phyloP scores from a whole-genome alignment of 192 early-diverging fungal species.

The Geosiphon pyriformis region DNA sequence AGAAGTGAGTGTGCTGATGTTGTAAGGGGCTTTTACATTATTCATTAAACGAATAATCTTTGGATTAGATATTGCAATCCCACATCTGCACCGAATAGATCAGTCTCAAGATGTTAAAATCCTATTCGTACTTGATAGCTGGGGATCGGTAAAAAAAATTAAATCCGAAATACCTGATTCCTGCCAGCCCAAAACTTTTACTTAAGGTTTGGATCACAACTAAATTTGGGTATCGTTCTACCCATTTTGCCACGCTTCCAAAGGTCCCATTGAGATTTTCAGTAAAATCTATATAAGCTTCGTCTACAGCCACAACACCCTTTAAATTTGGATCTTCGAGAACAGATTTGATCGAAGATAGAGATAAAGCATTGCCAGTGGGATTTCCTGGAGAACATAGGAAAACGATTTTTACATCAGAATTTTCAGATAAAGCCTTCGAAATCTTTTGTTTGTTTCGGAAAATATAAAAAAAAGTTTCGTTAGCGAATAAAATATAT shows the following conservation, averaged over 20 bases:
- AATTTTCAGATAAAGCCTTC: slow-evolving; percentile 57
- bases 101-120: background rate
- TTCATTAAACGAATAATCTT: slow-evolving; percentile 87
- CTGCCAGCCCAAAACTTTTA: slow-evolving; percentile 98
- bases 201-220: slow-evolving; percentile 97
- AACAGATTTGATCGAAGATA: slow-evolving; percentile 61
- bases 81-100: slow-evolving; percentile 52
- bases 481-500: too few species aligned
- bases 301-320: slow-evolving; percentile 95
- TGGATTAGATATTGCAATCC: slow-evolving; percentile 74
- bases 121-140: too few species aligned
- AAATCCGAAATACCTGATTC: slow-evolving; percentile 63
- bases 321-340: slow-evolving; percentile 63
- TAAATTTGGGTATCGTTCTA: slow-evolving; percentile 82
- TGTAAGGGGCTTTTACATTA: slow-evolving; percentile 99
- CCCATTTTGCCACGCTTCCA: slow-evolving; percentile 75
- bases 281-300: slow-evolving; percentile 98
- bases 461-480: too few species aligned
- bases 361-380: slow-evolving; percentile 76
- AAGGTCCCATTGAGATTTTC: slow-evolving; percentile 46
- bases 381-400: slow-evolving; percentile 99
- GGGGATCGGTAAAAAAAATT: background rate
- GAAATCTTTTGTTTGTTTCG: slow-evolving; percentile 45
- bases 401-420: slow-evolving; percentile 84
- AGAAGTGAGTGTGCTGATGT: slow-evolving; percentile 86